Conservation (phyloP, 1,284 basidiomycete species). For the Ceratobasidium sp. region DNA sequence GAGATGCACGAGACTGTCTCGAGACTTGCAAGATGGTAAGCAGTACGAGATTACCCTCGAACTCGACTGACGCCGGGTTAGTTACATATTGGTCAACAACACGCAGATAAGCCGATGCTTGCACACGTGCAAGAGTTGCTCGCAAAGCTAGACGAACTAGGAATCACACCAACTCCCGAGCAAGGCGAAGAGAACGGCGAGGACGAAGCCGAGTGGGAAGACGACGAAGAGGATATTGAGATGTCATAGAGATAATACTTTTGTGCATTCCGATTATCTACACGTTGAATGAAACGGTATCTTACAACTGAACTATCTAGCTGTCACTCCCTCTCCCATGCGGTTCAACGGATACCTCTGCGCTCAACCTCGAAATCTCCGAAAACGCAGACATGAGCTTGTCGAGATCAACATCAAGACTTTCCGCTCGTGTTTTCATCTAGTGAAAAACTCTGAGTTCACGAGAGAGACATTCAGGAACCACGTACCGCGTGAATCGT, state of each 20-base stretch:
- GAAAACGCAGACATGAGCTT: conserved; percentile 83
- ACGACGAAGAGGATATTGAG: conserved; percentile 75
- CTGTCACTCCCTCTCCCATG: not conserved
- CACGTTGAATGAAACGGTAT: not conserved
- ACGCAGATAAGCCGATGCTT: conserved; percentile 84
- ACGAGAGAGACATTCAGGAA: not conserved
- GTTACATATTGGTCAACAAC: conserved; percentile 79
- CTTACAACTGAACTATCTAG: not conserved
- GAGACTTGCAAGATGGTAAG: conserved; percentile 84
- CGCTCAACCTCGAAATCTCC: conserved; percentile 82
- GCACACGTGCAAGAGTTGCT: conserved; percentile 84
- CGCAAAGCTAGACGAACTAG: conserved; percentile 74
- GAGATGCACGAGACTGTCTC: conserved; percentile 84
- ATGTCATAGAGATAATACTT: conserved; percentile 62
- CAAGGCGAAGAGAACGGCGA: conserved; percentile 67
- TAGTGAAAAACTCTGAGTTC: conserved; percentile 55
- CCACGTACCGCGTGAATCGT: conserved; percentile 84
- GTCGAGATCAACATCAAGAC: conserved; percentile 84
- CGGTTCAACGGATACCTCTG: conserved; percentile 72
- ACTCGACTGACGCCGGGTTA: conserved; percentile 47
- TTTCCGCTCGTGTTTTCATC: conserved; percentile 89
- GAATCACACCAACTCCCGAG: conserved; percentile 74
- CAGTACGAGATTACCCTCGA: conserved; percentile 46
- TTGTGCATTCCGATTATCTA: not conserved
- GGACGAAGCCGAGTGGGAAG: conserved; percentile 61